Conservation (phyloP, 345 rosid genomes). For the Heritiera littoralis region DNA sequence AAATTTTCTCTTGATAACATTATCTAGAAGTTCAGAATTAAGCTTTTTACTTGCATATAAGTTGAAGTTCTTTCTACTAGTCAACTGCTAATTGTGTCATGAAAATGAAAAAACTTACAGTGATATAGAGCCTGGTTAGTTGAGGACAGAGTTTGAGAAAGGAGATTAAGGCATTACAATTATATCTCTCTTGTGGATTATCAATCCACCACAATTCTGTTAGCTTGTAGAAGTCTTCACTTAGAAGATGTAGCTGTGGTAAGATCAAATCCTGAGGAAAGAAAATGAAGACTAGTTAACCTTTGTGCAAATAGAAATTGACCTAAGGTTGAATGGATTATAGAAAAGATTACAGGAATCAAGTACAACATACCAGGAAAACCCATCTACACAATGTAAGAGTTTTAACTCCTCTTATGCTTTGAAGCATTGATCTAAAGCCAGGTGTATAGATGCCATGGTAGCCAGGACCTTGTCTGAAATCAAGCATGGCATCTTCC, state of each 20-base stretch:
- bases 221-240: conserved; percentile 51
- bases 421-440: conserved; percentile 38
- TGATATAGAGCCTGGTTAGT: conserved; percentile 1
- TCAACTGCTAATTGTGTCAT: neutral
- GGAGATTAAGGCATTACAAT: conserved; percentile 25
- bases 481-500: conserved; percentile 38
- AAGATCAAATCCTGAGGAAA: conserved; percentile 45
- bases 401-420: conserved; percentile 49
- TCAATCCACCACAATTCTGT: conserved; percentile 69
- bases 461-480: conserved; percentile 44
- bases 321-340: neutral
- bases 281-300: neutral
- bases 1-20: neutral
- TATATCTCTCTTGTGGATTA: conserved; percentile 34
- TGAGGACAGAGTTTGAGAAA: conserved; percentile 21
- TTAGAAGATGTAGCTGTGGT: conserved; percentile 40
- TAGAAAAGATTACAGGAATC: neutral
- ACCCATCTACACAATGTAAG: conserved; percentile 62
- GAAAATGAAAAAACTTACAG: neutral
- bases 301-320: neutral
- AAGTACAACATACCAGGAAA: conserved; percentile 45
- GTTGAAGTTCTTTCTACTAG: neutral
- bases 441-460: conserved; percentile 27
- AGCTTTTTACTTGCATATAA: neutral
- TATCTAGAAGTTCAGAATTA: neutral